Evolutionary conservation across 345 rosid genomes (phyloP).

Genomic region (Populus alba): DNA sequence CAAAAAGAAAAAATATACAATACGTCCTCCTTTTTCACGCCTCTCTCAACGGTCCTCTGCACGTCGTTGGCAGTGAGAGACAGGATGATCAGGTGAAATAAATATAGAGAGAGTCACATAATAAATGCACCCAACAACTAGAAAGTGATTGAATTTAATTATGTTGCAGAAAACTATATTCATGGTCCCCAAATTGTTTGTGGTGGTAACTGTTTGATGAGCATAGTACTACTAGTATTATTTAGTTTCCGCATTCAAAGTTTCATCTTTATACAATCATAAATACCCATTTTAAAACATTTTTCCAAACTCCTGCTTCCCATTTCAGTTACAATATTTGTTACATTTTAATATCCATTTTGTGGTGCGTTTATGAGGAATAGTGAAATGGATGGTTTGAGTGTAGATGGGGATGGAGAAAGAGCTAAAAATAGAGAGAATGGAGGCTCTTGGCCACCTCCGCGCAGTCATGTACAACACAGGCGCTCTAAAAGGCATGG

Average conservation of each 20-base stretch:
- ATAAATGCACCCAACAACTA: conserved; percentile 71
- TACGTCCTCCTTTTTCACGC: neutral
- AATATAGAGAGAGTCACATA: conserved; percentile 26
- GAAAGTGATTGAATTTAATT: conserved; percentile 49
- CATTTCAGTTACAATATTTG: too few species aligned
- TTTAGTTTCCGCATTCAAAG: conserved; percentile 30
- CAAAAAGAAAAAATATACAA: neutral
- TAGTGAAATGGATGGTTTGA: conserved; percentile 42
- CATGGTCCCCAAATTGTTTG: conserved; percentile 48
- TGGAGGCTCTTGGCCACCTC: conserved; percentile 31
- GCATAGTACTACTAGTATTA: neutral
- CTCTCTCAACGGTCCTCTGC: neutral
- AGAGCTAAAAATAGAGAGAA: conserved; percentile 28
- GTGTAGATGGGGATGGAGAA: conserved; percentile 25
- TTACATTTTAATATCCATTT: neutral
- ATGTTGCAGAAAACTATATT: conserved; percentile 21
- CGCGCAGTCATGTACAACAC: conserved; percentile 40
- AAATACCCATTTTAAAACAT: conserved; percentile 12
- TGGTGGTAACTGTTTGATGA: conserved; percentile 19
- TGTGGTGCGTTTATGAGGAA: conserved; percentile 18
- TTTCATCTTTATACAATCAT: conserved; percentile 7
- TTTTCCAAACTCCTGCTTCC: neutral
- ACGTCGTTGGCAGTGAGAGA: neutral
- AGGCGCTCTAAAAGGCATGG: conserved; percentile 78
- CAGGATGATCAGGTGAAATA: conserved; percentile 30